Base-by-base conservation (phyloP, 2,329 filamentous ascomycete genomes). In the Sarocladium brachiariae region DNA sequence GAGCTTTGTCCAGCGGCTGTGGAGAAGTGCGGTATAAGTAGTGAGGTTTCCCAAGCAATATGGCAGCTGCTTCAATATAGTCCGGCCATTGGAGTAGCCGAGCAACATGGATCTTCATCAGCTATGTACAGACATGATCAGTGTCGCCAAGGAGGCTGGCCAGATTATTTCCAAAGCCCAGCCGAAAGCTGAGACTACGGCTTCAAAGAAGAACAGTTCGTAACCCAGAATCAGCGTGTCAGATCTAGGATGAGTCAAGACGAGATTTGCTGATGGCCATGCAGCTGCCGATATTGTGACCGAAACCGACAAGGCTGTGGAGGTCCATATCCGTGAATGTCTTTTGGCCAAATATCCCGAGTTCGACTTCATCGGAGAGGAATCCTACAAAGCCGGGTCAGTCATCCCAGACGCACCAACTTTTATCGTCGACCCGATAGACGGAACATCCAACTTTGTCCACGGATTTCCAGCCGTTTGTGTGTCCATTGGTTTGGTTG, bases 281-380 rank as follows among this genome's bases (percentile, higher is more conserved):
- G 21, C 39, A 43, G 39, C 39, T 16, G 39, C 39, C 23, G 39
- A 43, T n/a, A 43, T 43, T 27, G 39, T 43, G 23, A 43, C 39
- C 21, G 39, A 43, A 16, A 43, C 39, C 7, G 39, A 43, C 23
- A 19, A 43, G 21, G 39, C 39, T 43, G 39, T 25, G 9, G 39
- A 43, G 21, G 19, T 19, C 5, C 39, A 43, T 19, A 43, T 43
- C 23, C 6, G 39, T 23, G 21, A 43, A 43, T 19, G 23, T 11
- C 39, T 43, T n/a, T 9, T 43, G 11, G 21, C 3, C 7, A 7
- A 25, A 25, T 27, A 43, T 19, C 39, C 39, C 21, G 14, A 19
- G 7, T 43, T 43, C 39, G 23, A 43, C 8, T 43, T 43, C 39
- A 43, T 43, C 24, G 39, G 39, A 7, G 39, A 43, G n/a, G 39